Percentiles rank a stretch among this genome's conserved stretches.
These are phyloP conservation scores for Exsudoporus frostii DNA, from an alignment of 768 basidiomycete genomes.

Conservation along the genomic window DNA sequence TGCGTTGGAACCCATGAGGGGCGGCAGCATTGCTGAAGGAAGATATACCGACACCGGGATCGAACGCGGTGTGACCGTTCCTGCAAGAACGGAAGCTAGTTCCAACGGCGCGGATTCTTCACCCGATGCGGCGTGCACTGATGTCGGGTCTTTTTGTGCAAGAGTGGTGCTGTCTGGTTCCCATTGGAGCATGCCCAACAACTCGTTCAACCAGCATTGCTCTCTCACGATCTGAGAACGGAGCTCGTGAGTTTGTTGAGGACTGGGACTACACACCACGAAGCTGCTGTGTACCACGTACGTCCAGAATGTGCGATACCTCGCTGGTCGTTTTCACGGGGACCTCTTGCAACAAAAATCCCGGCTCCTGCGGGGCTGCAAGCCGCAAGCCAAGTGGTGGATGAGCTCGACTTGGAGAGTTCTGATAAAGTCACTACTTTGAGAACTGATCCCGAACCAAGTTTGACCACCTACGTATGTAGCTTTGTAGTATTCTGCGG, in stretches of 20 bases:
- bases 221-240: constrained; percentile 54
- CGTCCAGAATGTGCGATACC: constrained; percentile 75
- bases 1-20: constrained; percentile 14
- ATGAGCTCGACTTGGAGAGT: constrained; percentile 61
- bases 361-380: constrained; percentile 68
- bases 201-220: constrained; percentile 82
- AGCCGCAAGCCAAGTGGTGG: constrained; percentile 70
- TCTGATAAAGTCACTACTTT: constrained; percentile 36
- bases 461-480: constrained; percentile 51
- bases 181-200: constrained; percentile 62
- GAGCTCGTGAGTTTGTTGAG: background rate
- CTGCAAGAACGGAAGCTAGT: constrained; percentile 62
- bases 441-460: background rate
- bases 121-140: background rate
- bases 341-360: constrained; percentile 67
- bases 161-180: constrained; percentile 38
- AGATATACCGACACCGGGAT: constrained; percentile 76
- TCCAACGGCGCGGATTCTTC: constrained; percentile 43
- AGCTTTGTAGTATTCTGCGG: constrained; percentile 64
- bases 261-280: background rate
- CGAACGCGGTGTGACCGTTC: constrained; percentile 34
- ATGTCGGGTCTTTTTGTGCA: constrained; percentile 3
- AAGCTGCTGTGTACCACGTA: constrained; percentile 23
- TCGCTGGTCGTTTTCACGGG: constrained; percentile 72
- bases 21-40: constrained; percentile 36